These are phyloP conservation scores for Epichloe gansuensis DNA, from an alignment of 2,329 filamentous ascomycete species.

Conservation along the genomic window DNA sequence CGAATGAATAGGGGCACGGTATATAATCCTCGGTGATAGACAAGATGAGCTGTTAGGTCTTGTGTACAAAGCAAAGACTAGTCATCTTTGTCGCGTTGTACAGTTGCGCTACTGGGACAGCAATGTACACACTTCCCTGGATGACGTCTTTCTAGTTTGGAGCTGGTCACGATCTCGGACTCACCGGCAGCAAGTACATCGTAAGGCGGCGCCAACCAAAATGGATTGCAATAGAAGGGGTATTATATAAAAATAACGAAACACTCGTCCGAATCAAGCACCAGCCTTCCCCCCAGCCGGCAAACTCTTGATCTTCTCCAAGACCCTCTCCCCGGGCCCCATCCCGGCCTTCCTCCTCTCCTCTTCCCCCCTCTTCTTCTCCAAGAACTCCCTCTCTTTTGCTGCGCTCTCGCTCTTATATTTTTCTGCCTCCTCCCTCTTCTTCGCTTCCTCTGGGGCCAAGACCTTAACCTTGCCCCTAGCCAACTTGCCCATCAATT, in stretches of 20 bases:
- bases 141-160: background rate
- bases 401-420: constrained; percentile 49
- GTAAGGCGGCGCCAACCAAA: background rate
- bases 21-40: too few species aligned
- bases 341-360: constrained; percentile 26
- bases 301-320: constrained; percentile 28
- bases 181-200: background rate
- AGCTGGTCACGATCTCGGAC: background rate
- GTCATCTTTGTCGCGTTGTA: too few species aligned
- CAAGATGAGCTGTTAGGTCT: too few species aligned
- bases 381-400: constrained; percentile 32
- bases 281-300: constrained; percentile 14
- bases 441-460: constrained; percentile 44
- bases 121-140: too few species aligned
- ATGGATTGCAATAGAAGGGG: background rate
- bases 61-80: too few species aligned
- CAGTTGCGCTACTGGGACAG: too few species aligned
- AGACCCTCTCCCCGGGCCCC: constrained; percentile 16
- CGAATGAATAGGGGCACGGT: too few species aligned
- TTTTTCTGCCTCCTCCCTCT: constrained; percentile 43
- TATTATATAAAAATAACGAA: background rate
- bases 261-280: background rate
- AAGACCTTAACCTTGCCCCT: constrained; percentile 46
- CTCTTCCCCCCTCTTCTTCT: constrained; percentile 21
- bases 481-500: constrained; percentile 33